A percentile compares a stretch with the other conserved stretches of the same genome.
Evolutionary conservation across 2,329 filamentous ascomycete species (phyloP).

Genomic region (Ophiostoma quercus): DNA sequence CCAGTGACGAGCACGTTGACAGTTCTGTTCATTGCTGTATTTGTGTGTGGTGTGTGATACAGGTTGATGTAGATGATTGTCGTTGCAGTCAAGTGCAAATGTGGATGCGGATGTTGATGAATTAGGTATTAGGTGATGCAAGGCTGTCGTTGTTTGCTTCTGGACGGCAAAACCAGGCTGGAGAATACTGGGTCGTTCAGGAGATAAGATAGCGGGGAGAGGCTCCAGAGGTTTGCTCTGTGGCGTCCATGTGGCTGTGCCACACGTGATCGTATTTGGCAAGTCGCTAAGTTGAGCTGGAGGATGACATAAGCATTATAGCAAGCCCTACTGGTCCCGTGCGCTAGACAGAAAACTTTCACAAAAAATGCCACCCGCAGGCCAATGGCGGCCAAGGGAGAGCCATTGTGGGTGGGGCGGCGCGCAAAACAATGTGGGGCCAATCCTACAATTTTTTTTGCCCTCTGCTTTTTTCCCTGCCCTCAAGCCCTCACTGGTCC

Average conservation of each 20-base stretch:
- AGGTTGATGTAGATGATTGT: neutral
- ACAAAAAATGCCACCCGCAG: slow-evolving; percentile 22
- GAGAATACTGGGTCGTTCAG: neutral
- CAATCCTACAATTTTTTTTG: slow-evolving; percentile 22
- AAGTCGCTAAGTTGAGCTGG: neutral
- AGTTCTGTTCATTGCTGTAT: slow-evolving; percentile 19
- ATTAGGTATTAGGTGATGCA: neutral
- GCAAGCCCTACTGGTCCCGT: slow-evolving; percentile 28
- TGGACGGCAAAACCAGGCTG: neutral
- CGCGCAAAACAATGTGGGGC: slow-evolving; percentile 8
- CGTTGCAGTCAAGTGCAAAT: neutral
- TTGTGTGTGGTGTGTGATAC: neutral
- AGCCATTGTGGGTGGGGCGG: slow-evolving; percentile 3
- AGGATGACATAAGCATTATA: slow-evolving; percentile 12
- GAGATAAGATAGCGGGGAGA: slow-evolving; percentile 1
- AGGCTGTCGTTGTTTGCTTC: neutral
- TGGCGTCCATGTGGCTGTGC: neutral
- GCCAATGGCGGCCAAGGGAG: neutral
- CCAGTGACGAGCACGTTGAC: slow-evolving; percentile 81
- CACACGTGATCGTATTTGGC: neutral
- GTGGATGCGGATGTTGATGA: slow-evolving; percentile 3
- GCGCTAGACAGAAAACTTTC: slow-evolving; percentile 22
- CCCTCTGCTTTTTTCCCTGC: slow-evolving; percentile 16
- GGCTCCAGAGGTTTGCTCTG: neutral
- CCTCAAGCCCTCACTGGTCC: slow-evolving; percentile 11